Evolutionary conservation across 2,329 filamentous ascomycete genomes (phyloP).

Genomic region (Scolecobasidium constrictum): DNA sequence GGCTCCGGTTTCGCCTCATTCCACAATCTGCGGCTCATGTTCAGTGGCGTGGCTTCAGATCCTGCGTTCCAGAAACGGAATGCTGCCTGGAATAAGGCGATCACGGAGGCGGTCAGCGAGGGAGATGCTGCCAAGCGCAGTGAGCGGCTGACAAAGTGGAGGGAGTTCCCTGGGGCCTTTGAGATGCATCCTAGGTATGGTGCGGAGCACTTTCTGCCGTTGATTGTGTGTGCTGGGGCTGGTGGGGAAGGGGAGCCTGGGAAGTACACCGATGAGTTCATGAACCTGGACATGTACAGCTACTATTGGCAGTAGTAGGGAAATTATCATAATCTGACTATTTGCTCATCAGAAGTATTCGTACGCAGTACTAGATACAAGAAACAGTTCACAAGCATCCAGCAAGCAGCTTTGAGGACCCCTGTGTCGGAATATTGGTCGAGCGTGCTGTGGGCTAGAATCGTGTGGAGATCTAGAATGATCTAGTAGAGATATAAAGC

Average conservation of each 20-base stretch:
- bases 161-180: conserved; percentile 36
- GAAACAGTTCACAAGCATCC: too few species aligned
- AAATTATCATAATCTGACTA: too few species aligned
- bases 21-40: conserved; percentile 43
- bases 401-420: too few species aligned
- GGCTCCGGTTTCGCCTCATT: conserved; percentile 51
- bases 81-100: conserved; percentile 35
- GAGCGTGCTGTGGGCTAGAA: too few species aligned
- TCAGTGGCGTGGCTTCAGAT: conserved; percentile 18
- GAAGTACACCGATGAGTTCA: conserved; percentile 39
- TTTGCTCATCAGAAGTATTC: too few species aligned
- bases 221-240: conserved; percentile 46
- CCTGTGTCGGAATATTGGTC: too few species aligned
- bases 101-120: conserved; percentile 31
- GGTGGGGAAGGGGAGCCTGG: conserved; percentile 29
- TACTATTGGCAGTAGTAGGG: conserved; percentile 52
- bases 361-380: too few species aligned
- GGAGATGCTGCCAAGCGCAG: conserved; percentile 25
- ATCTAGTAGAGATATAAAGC: too few species aligned
- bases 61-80: conserved; percentile 22
- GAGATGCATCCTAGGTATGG: conserved; percentile 43
- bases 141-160: conserved; percentile 35
- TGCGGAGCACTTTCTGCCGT: conserved; percentile 49
- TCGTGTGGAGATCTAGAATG: too few species aligned
- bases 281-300: conserved; percentile 41